Conservation (phyloP, 306 rosid species). For the Ormosia emarginata region DNA sequence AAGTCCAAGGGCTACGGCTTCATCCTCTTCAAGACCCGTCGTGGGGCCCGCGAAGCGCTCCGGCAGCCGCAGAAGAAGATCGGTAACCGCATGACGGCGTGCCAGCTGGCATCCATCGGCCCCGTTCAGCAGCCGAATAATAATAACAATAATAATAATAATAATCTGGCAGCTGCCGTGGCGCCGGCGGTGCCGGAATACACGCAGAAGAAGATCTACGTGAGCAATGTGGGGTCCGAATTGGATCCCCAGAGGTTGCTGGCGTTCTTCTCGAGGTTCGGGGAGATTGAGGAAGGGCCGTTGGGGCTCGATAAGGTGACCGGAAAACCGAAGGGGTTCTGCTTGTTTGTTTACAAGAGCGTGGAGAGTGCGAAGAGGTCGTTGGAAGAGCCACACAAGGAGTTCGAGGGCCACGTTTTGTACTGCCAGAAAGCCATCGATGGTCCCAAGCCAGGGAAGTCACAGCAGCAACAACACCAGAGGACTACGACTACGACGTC, state of each 20-base stretch:
- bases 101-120: slow-evolving; percentile 69
- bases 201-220: slow-evolving; percentile 67
- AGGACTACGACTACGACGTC: neutral
- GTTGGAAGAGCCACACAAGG: slow-evolving; percentile 66
- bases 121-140: slow-evolving; percentile 33
- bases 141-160: too few species aligned
- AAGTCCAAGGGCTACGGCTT: slow-evolving; percentile 80
- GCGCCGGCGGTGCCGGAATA: slow-evolving; percentile 36
- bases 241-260: slow-evolving; percentile 58
- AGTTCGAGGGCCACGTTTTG: slow-evolving; percentile 70
- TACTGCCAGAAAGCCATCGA: slow-evolving; percentile 77
- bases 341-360: slow-evolving; percentile 65
- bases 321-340: slow-evolving; percentile 74
- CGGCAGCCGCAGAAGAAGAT: slow-evolving; percentile 73
- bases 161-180: neutral
- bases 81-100: slow-evolving; percentile 65
- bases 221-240: slow-evolving; percentile 73
- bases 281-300: slow-evolving; percentile 76
- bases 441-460: slow-evolving; percentile 61
- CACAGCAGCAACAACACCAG: slow-evolving; percentile 48
- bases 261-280: slow-evolving; percentile 49
- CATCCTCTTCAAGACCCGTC: slow-evolving; percentile 59
- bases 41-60: slow-evolving; percentile 60
- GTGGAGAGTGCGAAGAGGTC: slow-evolving; percentile 58
- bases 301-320: slow-evolving; percentile 65